Base-by-base conservation (phyloP, 1,284 basidiomycete genomes). In the Taiwanofungus camphoratus region DNA sequence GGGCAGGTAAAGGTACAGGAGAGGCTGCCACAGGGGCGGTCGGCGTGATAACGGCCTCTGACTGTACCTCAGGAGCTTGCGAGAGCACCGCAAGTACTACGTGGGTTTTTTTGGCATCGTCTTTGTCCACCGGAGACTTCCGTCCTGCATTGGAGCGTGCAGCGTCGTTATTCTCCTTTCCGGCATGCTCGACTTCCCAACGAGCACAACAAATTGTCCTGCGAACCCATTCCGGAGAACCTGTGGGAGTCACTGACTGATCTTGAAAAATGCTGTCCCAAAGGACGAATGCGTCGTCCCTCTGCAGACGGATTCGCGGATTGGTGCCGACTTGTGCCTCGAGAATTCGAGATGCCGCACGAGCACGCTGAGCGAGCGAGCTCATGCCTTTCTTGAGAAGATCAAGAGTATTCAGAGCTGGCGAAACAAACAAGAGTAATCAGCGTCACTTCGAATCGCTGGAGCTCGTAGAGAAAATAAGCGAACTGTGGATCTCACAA, bases 381-480 rank as follows among this genome's bases (percentile, higher is more conserved):
- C 74, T 83, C 0, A 81, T 81, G 1, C 92, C 92, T 61, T 94
- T 95, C 73, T 96, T 96, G 53, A 95, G 77, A 4, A 94, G 69
- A 61, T 96, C 92, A n/a, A 96, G 77, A 0, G 92, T 95, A 58
- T 91, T 92, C 23, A 95, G 74, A 4, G 87, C 92, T 92, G 58
- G 16, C 23, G 36, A 18, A 29, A 15, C 15, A 21, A 33, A 42
- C 41, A 19, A 42, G 44, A 26, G 20, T n/a, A 29, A 36, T 27
- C 5, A 41, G 33, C 24, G 24, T 18, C 21, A 16, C 6, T 16
- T 27, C 21, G 19, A 29, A n/a, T n/a, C n/a, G n/a, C n/a, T n/a
- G n/a, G n/a, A n/a, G n/a, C n/a, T n/a, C n/a, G n/a, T n/a, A n/a
- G n/a, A n/a, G n/a, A n/a, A n/a, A n/a, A n/a, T n/a, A n/a, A n/a